A percentile compares a stretch with the other conserved stretches of the same genome.
These are phyloP conservation scores for Vararia minispora DNA, from an alignment of 768 basidiomycete genomes.

Conservation along the genomic window DNA sequence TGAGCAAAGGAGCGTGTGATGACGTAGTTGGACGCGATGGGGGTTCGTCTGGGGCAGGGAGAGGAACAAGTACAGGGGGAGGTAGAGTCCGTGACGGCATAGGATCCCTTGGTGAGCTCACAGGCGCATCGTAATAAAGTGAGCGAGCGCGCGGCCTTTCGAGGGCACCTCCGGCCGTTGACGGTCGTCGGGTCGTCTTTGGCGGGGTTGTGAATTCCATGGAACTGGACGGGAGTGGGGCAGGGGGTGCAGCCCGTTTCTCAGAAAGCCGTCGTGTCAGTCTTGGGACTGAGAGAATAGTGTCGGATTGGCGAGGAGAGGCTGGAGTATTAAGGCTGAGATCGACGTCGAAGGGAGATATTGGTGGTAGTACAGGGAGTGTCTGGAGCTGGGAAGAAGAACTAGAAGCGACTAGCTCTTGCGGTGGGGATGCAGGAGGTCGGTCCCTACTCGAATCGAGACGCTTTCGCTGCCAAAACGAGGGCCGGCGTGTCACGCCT, in stretches of 20 bases:
- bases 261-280: constrained; percentile 37
- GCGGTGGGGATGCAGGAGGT: constrained; percentile 20
- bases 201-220: constrained; percentile 1
- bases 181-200: constrained; percentile 19
- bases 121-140: constrained; percentile 13
- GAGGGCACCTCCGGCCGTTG: constrained; percentile 31
- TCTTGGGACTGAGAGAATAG: too few relatives aligned
- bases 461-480: constrained; percentile 16
- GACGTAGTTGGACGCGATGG: constrained; percentile 31
- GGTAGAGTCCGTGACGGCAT: constrained; percentile 4
- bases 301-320: constrained; percentile 18
- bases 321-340: constrained; percentile 14
- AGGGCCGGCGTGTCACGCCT: constrained; percentile 10
- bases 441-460: constrained; percentile 28
- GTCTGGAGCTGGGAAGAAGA: constrained; percentile 24
- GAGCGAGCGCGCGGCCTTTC: constrained; percentile 20
- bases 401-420: constrained; percentile 16
- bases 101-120: constrained; percentile 3
- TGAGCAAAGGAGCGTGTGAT: constrained; percentile 54
- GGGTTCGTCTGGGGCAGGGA: constrained; percentile 14
- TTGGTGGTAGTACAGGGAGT: constrained; percentile 29
- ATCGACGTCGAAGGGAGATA: constrained; percentile 33
- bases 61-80: constrained; percentile 8
- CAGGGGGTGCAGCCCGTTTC: constrained; percentile 11
- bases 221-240: constrained; percentile 3